Evolutionary conservation across 2,329 filamentous ascomycete genomes (phyloP), one percentile per base, ranked within the genome.

Genomic region (Calonectria leucothoes): DNA sequence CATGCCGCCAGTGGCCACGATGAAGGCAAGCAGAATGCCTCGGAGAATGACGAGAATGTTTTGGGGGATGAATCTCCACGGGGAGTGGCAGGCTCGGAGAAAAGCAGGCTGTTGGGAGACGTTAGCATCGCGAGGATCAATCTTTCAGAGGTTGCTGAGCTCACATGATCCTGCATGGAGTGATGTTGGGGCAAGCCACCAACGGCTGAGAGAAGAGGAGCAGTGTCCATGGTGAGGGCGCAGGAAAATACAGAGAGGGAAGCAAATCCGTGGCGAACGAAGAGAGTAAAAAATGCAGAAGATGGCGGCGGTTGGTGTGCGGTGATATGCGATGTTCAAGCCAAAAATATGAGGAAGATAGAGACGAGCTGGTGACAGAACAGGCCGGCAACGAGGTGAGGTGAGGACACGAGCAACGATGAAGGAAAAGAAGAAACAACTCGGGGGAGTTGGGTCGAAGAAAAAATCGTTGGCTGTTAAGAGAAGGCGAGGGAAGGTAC

Each of bases 21-120:
- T 82, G 76, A 89, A 88, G 7, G 81, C 82, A 25, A 89, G 75
- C 14, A 89, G 74, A 4, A 83, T 51, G 14, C 84, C 84, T 51
- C 89, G 87, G 25, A 89, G 76, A 69, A 83, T 81, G 63, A 88
- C 84, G 59, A 90, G 84, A 35, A 83, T 70, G 57, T 85, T 86
- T 73, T 90, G 88, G 31, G 84, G 85, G 61, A 90, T 85, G 66
- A 78, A 83, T 8, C 82, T 77, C 87, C 88, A 90, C 25, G 88
- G 86, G 1, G 89, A 90, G 74, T 90, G 89, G 49, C 86, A 87
- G 59, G 85, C 87, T 77, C 88, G 87, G 17, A 89, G 84, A 70
- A 88, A 89, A 17, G 89, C 86, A 33, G 88, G 87, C 88, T 90
- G 57, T 49, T 20, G 0, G 31, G 6, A 12, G 14, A 5, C 15